A percentile compares a stretch with the other conserved stretches of the same genome.
phyloP scores from a whole-genome alignment of 495 filamentous ascomycete species.

The Penicillium samsonianum region DNA sequence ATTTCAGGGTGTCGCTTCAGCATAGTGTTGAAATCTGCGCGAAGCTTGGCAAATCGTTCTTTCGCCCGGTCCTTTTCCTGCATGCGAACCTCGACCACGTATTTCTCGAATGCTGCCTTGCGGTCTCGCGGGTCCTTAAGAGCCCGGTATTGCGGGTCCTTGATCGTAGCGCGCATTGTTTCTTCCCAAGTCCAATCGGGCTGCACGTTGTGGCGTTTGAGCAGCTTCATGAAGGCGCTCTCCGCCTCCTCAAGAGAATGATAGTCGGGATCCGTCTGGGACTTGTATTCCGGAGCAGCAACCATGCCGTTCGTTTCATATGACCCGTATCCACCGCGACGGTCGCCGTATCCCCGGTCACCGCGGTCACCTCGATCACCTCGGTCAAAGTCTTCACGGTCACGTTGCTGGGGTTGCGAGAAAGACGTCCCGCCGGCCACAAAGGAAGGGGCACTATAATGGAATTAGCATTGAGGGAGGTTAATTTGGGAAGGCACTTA shows the following conservation, averaged over 20 bases:
- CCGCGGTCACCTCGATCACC: constrained; percentile 41
- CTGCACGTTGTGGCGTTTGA: constrained; percentile 80
- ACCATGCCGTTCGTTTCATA: constrained; percentile 55
- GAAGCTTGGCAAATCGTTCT: constrained; percentile 90
- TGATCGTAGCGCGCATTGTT: constrained; percentile 83
- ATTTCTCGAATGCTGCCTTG: constrained; percentile 93
- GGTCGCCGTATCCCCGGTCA: constrained; percentile 62
- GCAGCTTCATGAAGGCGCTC: constrained; percentile 87
- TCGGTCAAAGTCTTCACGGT: constrained; percentile 30
- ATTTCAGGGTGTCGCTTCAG: constrained; percentile 96
- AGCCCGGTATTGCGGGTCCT: constrained; percentile 90
- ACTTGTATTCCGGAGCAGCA: constrained; percentile 61
- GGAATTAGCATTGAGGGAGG: constrained; percentile 26
- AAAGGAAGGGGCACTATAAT: constrained; percentile 63
- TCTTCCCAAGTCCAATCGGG: constrained; percentile 93
- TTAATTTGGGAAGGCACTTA: constrained; percentile 44
- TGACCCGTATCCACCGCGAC: constrained; percentile 64
- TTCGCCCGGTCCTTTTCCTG: constrained; percentile 95
- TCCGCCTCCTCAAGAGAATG: constrained; percentile 87
- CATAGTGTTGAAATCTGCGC: constrained; percentile 94
- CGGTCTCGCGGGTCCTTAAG: constrained; percentile 93
- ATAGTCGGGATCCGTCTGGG: constrained; percentile 80
- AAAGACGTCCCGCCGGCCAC: constrained; percentile 63
- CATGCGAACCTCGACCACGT: constrained; percentile 81
- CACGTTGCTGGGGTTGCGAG: constrained; percentile 36